Evolutionary conservation across 345 rosid species (phyloP), one percentile per base, ranked within the genome.

Genomic region (Rhizophora apiculata): DNA sequence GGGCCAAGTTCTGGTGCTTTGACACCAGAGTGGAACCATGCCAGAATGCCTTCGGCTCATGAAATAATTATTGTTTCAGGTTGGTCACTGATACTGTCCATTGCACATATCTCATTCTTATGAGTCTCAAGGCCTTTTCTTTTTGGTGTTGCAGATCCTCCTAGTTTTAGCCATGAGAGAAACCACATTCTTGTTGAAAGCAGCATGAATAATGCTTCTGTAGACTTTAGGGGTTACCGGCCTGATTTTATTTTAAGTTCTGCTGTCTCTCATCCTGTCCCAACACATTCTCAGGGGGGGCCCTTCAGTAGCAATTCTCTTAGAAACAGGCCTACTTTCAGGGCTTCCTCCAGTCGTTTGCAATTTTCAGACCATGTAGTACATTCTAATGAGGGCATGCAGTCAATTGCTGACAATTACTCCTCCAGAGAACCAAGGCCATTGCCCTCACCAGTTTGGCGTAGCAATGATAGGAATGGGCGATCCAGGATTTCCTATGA

Each of bases 121-220:
- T 39, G 48, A 11, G 48, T 39, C 16, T 39, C 2, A 39, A 39
- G 16, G 48, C 48, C 16, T 39, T 39, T 39, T 11, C 48, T 37
- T 57, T 78, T 74, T 51, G 37, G 36, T 74, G 58, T 62, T 85
- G 84, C 89, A 85, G 93, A 86, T 77, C 65, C 81, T 62, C 75
- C 67, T 82, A 89, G 84, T 64, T 82, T 76, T 73, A 76, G 63
- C 80, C 86, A 80, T 46, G 89, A 89, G 75, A 59, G 77, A 46
- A 81, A 74, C 74, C 81, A 67, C 62, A 80, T 82, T 60, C 73
- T 73, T 37, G 78, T 76, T 68, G 81, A 79, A 65, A 84, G 80
- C 68, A 78, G 76, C 78, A 65, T 67, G 68, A 66, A 64, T 69
- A 77, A 74, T 80, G 75, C 85, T 24, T 68, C 84, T 15, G 62